Evolutionary conservation across 1,284 basidiomycete species (phyloP), one percentile per base, ranked within the genome.

Genomic region (Cryptococcus floricola): DNA sequence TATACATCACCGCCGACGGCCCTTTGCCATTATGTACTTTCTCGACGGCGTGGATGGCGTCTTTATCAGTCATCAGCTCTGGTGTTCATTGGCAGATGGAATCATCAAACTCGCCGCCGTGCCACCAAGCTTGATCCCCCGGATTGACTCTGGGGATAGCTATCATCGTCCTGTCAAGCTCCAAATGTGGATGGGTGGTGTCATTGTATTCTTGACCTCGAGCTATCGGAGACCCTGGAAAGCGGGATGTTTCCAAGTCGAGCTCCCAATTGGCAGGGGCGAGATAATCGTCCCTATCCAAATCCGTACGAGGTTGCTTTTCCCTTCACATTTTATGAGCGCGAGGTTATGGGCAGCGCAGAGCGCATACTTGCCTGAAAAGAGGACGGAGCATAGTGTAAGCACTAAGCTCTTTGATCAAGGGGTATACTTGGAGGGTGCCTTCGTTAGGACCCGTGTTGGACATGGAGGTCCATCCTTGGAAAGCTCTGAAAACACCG

Each of bases 61-160:
- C 86, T 81, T 56, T 82, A 25, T 49, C 16, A 42, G 23, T 23
- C 31, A 8, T 34, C 5, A 34, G 31, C 31, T 34, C 10, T 34
- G 31, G 31, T 34, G 10, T 23, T 16, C 16, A 28, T 39, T 14
- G 4, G 13, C 39, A 13, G 41, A 34, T 6, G 12, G 9, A 19
- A 3, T 14, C 39, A 16, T 14, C 3, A 10, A 14, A 65, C 68
- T 57, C 53, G 71, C 71, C 87, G 65, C 86, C 88, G 70, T 91
- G 90, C 89, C 89, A 90, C 64, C 85, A 87, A 0, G 88, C 85
- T 66, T 87, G 85, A 69, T 90, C 87, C 0, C 89, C 89, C 0
- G 89, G 87, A 39, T 80, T 78, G 9, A 91, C 88, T 57, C 80
- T 81, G 0, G 88, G 87, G 9, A 88, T 79, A 3, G 87, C 85